Percentiles rank a stretch among this genome's conserved stretches.
Evolutionary conservation across 768 basidiomycete species (phyloP).

Genomic region (Coprinopsis cinerea): DNA sequence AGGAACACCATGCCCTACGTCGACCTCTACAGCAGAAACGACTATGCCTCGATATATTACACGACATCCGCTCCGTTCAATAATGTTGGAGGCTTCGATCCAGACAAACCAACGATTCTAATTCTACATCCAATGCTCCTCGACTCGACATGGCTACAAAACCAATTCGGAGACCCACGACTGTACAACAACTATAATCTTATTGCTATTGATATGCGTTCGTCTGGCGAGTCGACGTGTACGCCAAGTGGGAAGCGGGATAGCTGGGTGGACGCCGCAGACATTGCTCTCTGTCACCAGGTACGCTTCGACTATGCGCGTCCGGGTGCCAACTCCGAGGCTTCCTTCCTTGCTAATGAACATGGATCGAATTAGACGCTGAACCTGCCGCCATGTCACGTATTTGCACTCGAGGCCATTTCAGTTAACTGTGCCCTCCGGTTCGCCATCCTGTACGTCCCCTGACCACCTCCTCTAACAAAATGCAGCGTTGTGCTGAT

Average conservation of each 20-base stretch:
- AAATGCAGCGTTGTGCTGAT: conserved; percentile 7
- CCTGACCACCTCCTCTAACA: not conserved
- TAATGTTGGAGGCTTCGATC: conserved; percentile 64
- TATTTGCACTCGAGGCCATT: conserved; percentile 62
- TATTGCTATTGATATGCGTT: conserved; percentile 70
- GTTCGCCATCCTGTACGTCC: conserved; percentile 58
- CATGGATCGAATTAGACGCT: conserved; percentile 36
- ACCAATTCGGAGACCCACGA: conserved; percentile 63
- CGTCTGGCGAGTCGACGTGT: conserved; percentile 50
- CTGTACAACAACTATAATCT: conserved; percentile 56
- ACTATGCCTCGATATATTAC: conserved; percentile 71
- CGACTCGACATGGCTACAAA: conserved; percentile 62
- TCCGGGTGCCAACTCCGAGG: too few species aligned
- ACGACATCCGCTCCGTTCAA: conserved; percentile 52
- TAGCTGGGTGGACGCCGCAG: conserved; percentile 75
- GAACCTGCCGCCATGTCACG: conserved; percentile 60
- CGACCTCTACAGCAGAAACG: conserved; percentile 54
- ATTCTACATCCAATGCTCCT: conserved; percentile 65
- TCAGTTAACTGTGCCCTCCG: conserved; percentile 55
- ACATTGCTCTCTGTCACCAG: conserved; percentile 61
- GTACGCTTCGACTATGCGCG: conserved; percentile 40
- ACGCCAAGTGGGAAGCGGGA: conserved; percentile 56
- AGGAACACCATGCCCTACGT: conserved; percentile 58
- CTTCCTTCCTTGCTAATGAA: not conserved
- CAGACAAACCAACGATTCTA: conserved; percentile 58